These are phyloP conservation scores for Phytophthora vignae DNA, from an alignment of 352 stramenopile species.

Conservation along the genomic window DNA sequence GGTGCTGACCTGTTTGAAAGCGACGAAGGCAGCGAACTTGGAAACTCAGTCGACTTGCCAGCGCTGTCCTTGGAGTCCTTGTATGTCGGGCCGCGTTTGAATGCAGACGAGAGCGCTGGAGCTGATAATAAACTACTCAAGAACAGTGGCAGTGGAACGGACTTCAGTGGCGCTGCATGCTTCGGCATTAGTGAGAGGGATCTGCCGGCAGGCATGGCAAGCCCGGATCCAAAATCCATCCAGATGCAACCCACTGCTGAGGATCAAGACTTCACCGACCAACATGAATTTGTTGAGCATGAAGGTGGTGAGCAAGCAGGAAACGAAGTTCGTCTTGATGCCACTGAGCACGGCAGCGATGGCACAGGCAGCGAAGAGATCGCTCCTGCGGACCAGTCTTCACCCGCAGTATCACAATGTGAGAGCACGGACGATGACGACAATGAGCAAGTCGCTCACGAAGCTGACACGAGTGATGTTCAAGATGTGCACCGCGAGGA, in stretches of 20 bases:
- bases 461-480: neutral
- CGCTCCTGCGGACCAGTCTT: neutral
- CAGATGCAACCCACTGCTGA: neutral
- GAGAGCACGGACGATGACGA: neutral
- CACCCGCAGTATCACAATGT: neutral
- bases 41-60: constrained; percentile 22
- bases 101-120: constrained; percentile 4
- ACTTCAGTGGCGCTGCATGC: neutral
- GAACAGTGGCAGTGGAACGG: neutral
- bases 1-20: constrained; percentile 3
- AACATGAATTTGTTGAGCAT: too few species aligned
- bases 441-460: neutral
- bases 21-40: constrained; percentile 9
- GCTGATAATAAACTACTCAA: neutral
- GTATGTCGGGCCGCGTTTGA: neutral
- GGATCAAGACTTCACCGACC: too few species aligned
- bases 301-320: too few species aligned
- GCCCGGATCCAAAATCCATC: neutral
- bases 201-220: neutral
- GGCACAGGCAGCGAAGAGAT: too few species aligned
- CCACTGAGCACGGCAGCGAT: too few species aligned
- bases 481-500: neutral
- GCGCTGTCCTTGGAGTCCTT: constrained; percentile 15
- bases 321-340: too few species aligned
- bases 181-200: neutral